Evolutionary conservation across 2,329 filamentous ascomycete species (phyloP).

Genomic region (Chaetomium sp.): DNA sequence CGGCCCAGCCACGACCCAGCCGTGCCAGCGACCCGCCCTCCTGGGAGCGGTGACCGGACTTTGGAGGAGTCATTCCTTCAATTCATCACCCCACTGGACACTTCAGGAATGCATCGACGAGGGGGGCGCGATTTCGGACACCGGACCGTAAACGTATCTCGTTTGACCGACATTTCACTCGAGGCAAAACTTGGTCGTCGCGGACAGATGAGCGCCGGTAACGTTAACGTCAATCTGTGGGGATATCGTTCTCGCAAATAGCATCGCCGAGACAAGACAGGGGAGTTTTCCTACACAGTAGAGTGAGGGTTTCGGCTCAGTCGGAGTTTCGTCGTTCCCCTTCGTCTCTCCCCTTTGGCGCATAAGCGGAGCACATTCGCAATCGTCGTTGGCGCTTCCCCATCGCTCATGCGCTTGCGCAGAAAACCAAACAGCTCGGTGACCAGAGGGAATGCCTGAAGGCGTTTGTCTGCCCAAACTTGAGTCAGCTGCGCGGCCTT

Average conservation of each 20-base stretch:
- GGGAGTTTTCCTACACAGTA: no score
- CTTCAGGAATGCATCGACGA: neutral
- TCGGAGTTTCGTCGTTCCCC: no score
- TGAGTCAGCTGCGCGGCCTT: slow-evolving; percentile 7
- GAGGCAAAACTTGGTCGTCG: no score
- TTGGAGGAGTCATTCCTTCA: neutral
- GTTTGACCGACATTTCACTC: neutral
- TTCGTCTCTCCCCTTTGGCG: no score
- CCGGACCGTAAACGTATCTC: neutral
- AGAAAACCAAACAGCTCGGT: neutral
- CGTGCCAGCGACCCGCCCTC: slow-evolving; percentile 6
- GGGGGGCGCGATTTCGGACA: neutral
- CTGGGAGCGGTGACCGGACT: slow-evolving; percentile 7
- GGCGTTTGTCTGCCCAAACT: neutral
- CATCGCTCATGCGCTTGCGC: neutral
- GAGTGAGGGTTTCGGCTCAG: no score
- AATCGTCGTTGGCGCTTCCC: neutral
- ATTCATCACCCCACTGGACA: neutral
- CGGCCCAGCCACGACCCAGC: slow-evolving; percentile 1
- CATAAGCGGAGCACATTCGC: no score
- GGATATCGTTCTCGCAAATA: neutral
- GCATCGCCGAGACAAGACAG: neutral
- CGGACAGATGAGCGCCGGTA: no score
- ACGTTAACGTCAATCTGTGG: no score
- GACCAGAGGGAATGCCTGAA: no score